These are phyloP conservation scores for Aspergillus mulundensis DNA, from an alignment of 495 filamentous ascomycete species.

Conservation along the genomic window DNA sequence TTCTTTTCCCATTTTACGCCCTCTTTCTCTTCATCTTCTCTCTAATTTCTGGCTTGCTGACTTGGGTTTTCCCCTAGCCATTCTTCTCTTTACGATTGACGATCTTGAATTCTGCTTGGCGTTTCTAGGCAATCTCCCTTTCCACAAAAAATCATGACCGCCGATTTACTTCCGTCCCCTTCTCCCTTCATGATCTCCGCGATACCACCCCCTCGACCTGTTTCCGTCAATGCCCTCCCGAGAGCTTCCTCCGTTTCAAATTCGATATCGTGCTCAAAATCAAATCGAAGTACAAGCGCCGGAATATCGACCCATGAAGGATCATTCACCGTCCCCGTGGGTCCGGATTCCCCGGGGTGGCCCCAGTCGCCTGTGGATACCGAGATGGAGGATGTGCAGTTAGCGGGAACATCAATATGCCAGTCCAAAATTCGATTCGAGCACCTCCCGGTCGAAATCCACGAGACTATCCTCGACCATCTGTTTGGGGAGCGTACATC, in stretches of 20 bases:
- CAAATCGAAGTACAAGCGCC: slow-evolving; percentile 26
- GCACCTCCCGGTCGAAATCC: slow-evolving; percentile 64
- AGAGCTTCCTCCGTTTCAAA: slow-evolving; percentile 19
- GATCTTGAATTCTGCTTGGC: slow-evolving; percentile 14
- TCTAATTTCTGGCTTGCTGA: slow-evolving; percentile 4
- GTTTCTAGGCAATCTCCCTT: slow-evolving; percentile 5
- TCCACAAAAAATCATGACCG: slow-evolving; percentile 7
- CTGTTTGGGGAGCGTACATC: slow-evolving; percentile 63
- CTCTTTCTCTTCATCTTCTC: slow-evolving; percentile 6
- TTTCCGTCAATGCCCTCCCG: slow-evolving; percentile 33
- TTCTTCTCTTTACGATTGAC: slow-evolving; percentile 16
- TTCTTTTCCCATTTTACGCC: slow-evolving; percentile 7
- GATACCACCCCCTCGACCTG: slow-evolving; percentile 32
- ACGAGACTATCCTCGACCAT: slow-evolving; percentile 66
- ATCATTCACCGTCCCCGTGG: slow-evolving; percentile 14
- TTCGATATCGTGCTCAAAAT: slow-evolving; percentile 19
- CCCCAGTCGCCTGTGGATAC: slow-evolving; percentile 23
- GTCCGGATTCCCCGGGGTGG: slow-evolving; percentile 18
- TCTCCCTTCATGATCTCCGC: slow-evolving; percentile 29
- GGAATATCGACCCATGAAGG: slow-evolving; percentile 24
- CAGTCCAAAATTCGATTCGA: slow-evolving; percentile 33
- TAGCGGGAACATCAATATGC: slow-evolving; percentile 8
- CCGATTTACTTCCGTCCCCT: slow-evolving; percentile 12
- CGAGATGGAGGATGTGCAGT: slow-evolving; percentile 26
- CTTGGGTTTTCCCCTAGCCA: slow-evolving; percentile 6